These are phyloP conservation scores for Rheum nobile DNA, from an alignment of 148 eudicot genomes.

Conservation along the genomic window DNA sequence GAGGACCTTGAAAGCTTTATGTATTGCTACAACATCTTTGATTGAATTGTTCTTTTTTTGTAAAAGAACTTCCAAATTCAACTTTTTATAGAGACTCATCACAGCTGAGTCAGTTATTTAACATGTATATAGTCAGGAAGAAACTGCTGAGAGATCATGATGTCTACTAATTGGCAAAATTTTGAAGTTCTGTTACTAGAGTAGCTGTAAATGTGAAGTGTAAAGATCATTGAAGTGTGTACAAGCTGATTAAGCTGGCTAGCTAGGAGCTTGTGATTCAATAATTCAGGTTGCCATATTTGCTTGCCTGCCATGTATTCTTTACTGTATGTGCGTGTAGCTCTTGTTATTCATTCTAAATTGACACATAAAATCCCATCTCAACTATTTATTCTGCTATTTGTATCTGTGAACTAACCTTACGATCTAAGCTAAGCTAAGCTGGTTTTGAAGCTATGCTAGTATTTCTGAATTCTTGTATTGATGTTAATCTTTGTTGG, in stretches of 20 bases:
- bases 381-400: background rate
- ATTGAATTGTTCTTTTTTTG: background rate
- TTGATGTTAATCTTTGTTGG: background rate
- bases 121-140: no score
- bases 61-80: background rate
- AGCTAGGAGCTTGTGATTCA: background rate
- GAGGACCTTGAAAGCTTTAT: background rate
- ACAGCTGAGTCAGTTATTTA: background rate
- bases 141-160: background rate
- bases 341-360: background rate
- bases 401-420: background rate
- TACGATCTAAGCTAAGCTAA: background rate
- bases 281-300: background rate
- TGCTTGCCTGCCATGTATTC: background rate
- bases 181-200: background rate
- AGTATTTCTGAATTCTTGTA: background rate
- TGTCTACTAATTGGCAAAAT: background rate
- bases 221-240: background rate
- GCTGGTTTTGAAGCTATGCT: background rate
- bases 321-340: background rate
- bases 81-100: background rate
- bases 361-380: background rate
- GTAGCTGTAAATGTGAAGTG: background rate
- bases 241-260: no score
- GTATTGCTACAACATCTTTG: background rate